Base-by-base conservation (phyloP, 106 monocot species). In the Acanthochlamys bracteata region DNA sequence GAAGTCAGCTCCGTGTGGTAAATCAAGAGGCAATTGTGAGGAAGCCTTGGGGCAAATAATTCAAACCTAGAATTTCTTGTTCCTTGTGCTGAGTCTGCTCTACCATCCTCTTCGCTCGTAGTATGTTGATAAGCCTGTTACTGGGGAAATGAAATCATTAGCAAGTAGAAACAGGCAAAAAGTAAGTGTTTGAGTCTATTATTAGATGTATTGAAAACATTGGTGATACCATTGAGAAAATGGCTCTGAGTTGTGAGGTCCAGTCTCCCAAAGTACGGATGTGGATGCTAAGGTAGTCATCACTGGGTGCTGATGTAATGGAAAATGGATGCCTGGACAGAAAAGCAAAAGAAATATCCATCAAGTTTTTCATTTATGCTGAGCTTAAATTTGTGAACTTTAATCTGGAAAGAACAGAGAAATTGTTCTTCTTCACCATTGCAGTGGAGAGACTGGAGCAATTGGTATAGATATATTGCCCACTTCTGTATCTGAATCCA, bases 171-270 rank as follows among this genome's bases (percentile, higher is more conserved):
- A n/a, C n/a, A n/a, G n/a, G n/a, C n/a, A n/a, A n/a, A n/a, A n/a
- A n/a, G n/a, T n/a, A n/a, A n/a, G n/a, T n/a, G n/a, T n/a, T n/a
- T n/a, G n/a, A n/a, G n/a, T n/a, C n/a, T n/a, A n/a, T n/a, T n/a
- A n/a, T n/a, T n/a, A n/a, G n/a, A n/a, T n/a, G n/a, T n/a, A n/a
- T n/a, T n/a, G n/a, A n/a, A n/a, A n/a, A n/a, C n/a, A n/a, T n/a
- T n/a, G n/a, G n/a, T n/a, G n/a, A n/a, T 43, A 63, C 63, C 63
- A 43, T 23, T 45, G 42, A 45, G 42, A 63, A 63, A 45, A 63
- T 10, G 0, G 0, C 21, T 11, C 43, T 45, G 8, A 63, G 42
- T 21, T 46, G 63, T 20, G 9, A 1, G n/a, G 43, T 63, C 63
- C 63, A 63, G 45, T 63, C 63, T 0, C 63, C 63, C 12, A 46